These are phyloP conservation scores for Lomentospora prolificans DNA, from an alignment of 2,329 filamentous ascomycete species.

Conservation along the genomic window DNA sequence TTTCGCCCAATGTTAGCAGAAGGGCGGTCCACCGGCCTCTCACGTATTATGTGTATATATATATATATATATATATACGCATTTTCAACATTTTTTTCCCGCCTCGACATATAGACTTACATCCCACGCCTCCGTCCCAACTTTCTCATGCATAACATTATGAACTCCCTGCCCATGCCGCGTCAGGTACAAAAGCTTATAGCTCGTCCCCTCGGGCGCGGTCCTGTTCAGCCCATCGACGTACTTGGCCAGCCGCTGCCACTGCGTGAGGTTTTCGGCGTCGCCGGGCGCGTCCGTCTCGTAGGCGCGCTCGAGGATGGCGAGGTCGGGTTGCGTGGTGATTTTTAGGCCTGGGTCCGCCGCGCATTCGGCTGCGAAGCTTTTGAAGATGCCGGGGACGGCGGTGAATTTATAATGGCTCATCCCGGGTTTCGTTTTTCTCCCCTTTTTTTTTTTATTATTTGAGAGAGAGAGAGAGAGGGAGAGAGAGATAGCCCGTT, in stretches of 20 bases:
- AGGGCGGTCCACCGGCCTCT: too few species aligned
- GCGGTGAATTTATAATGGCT: slow-evolving; percentile 19
- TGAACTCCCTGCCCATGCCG: slow-evolving; percentile 46
- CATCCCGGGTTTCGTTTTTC: slow-evolving; percentile 10
- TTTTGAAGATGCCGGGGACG: slow-evolving; percentile 37
- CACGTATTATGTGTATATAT: too few species aligned
- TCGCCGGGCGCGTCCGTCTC: slow-evolving; percentile 25
- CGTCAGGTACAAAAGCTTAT: slow-evolving; percentile 44
- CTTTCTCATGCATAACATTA: slow-evolving; percentile 41
- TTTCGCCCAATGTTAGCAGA: not conserved
- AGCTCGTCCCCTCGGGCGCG: slow-evolving; percentile 31
- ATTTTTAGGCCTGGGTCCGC: slow-evolving; percentile 20
- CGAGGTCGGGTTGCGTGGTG: slow-evolving; percentile 38
- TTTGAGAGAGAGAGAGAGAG: not conserved
- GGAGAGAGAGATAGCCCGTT: not conserved
- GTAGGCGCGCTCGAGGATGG: slow-evolving; percentile 40
- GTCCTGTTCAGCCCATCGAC: slow-evolving; percentile 35
- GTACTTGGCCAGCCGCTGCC: slow-evolving; percentile 39
- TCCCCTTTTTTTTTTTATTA: not conserved
- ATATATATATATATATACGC: too few species aligned
- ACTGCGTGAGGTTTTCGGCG: slow-evolving; percentile 25
- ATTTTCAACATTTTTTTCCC: too few species aligned
- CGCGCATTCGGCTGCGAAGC: slow-evolving; percentile 24
- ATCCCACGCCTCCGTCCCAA: slow-evolving; percentile 48
- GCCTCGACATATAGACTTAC: slow-evolving; percentile 18